Conservation (phyloP, 495 filamentous ascomycete species). For the Neurospora pannonica region DNA sequence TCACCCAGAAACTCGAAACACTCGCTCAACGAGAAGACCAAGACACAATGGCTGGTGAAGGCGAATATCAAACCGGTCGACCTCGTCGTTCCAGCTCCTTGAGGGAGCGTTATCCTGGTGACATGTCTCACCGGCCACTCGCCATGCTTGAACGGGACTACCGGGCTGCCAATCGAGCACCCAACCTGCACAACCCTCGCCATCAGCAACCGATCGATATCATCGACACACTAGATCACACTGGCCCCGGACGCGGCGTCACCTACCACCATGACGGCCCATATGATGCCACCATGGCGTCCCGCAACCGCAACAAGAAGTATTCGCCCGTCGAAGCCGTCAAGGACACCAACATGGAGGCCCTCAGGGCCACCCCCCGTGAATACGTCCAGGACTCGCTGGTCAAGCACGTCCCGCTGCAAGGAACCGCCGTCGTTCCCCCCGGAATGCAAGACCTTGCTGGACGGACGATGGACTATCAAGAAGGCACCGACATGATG, state of each 20-base stretch:
- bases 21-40: background rate
- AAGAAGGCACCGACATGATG: conserved; percentile 82
- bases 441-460: conserved; percentile 57
- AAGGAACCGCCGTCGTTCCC: conserved; percentile 69
- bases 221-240: conserved; percentile 70
- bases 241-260: conserved; percentile 34
- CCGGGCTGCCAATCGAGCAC: conserved; percentile 51
- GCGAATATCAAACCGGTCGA: background rate
- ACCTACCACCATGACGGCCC: conserved; percentile 88
- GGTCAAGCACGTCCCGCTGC: conserved; percentile 67
- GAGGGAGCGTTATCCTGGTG: conserved; percentile 47
- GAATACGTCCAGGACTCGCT: conserved; percentile 73
- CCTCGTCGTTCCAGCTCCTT: conserved; percentile 43
- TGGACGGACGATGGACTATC: conserved; percentile 65
- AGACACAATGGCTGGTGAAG: conserved; percentile 1
- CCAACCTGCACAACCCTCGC: conserved; percentile 43
- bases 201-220: conserved; percentile 61
- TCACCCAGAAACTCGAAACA: conserved; percentile 8
- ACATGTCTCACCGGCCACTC: conserved; percentile 53
- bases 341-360: conserved; percentile 60
- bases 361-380: conserved; percentile 70
- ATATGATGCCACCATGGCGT: conserved; percentile 71
- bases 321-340: conserved; percentile 73
- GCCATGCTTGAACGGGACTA: conserved; percentile 48
- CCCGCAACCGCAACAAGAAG: conserved; percentile 55